Base-by-base conservation (phyloP, 768 basidiomycete genomes). In the Lactarius vividus region DNA sequence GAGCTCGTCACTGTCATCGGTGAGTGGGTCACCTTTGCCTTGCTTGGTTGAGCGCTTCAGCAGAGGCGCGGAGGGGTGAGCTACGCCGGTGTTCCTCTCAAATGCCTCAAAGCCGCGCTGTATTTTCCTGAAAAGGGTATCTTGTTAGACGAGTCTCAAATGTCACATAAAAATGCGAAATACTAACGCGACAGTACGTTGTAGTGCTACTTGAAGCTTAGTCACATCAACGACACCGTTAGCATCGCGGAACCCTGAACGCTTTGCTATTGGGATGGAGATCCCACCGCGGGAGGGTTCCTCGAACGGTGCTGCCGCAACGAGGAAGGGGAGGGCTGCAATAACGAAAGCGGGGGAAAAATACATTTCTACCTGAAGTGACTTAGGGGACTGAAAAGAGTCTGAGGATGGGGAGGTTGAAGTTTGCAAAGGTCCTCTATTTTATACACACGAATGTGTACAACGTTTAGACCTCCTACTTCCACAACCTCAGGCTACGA, bases 41-140 rank as follows among this genome's bases (percentile, higher is more conserved):
- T 52, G 65, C 59, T 61, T 57, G 11, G 18, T 13, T 8, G 49
- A 13, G 10, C 28, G 23, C n/a, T 18, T 59, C 9, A 53, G 15
- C 16, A 6, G 26, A 4, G 16, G 57, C 31, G 55, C 63, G 15
- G 56, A 46, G 4, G 70, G 65, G 29, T 71, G 65, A 16, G 18
- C 18, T 13, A 28, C 29, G 10, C 70, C 70, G 5, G 65, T 71
- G 39, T 67, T 71, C 39, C n/a, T 60, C 56, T 67, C 49, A 35
- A 42, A 67, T 23, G 61, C 37, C 9, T 9, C 33, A 28, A 67
- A 66, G 3, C 69, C 70, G 3, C 35, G 31, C 16, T 61, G 54
- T 13, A 69, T 59, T 33, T 70, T 70, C 20, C 70, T 71, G 62
- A 23, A 23, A 26, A 55, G 5, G 37, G 18, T 18, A 1, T 26